A percentile compares a stretch with the other conserved stretches of the same genome.
Conservation (phyloP, 768 basidiomycete genomes). For the Mycena vitilis region DNA sequence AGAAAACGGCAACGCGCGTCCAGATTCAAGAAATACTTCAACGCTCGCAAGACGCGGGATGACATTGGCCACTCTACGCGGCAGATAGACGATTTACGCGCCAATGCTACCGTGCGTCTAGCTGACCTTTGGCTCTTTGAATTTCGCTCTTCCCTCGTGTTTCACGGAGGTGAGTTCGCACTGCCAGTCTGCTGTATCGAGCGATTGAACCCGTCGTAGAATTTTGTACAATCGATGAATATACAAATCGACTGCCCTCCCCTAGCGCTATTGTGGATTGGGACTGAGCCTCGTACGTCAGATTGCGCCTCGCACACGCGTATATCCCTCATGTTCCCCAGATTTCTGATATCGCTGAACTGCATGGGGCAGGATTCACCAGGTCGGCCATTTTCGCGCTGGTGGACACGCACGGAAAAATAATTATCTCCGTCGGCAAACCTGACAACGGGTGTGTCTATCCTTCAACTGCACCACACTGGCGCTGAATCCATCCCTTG, state of each 20-base stretch:
- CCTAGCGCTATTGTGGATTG: not conserved
- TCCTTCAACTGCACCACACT: too few species aligned
- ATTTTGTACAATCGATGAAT: not conserved
- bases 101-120: not conserved
- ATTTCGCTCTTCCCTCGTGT: not conserved
- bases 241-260: not conserved
- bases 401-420: too few species aligned
- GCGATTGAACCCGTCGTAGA: not conserved
- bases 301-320: too few species aligned
- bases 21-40: not conserved
- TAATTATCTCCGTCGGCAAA: too few species aligned
- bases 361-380: too few species aligned
- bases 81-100: not conserved
- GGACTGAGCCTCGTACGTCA: not conserved
- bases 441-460: too few species aligned
- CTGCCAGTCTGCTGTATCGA: not conserved
- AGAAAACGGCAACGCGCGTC: not conserved
- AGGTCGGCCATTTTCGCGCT: too few species aligned
- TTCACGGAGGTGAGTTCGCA: not conserved
- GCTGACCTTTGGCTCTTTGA: too few species aligned
- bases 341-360: too few species aligned
- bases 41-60: not conserved
- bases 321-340: too few species aligned
- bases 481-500: too few species aligned
- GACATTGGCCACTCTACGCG: not conserved